Base-by-base conservation (phyloP, 2,329 filamentous ascomycete species). In the Myriosclerotinia curreyana region DNA sequence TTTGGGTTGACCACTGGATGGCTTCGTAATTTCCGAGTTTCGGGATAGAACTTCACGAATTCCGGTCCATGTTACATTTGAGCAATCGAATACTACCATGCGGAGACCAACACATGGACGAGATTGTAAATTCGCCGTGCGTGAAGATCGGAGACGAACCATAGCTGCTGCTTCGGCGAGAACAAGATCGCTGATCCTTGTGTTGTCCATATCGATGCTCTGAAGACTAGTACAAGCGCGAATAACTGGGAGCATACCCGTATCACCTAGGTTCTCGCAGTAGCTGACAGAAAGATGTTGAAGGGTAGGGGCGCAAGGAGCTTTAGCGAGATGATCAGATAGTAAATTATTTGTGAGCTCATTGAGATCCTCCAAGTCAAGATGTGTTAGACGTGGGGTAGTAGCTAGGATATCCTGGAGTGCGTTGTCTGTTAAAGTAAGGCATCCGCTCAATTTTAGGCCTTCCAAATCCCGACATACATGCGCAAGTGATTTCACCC, bases 31-130 rank as follows among this genome's bases (percentile, higher is more conserved):
- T 71, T 92, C 89, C 14, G 91, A 86, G 73, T 99, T 98, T 69
- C 90, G 86, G 17, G 87, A 92, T 2, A 98, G 81, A 1, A 98
- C 85, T 76, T 96, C 92, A 56, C 90, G 88, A 46, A 97, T 84
- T 38, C 94, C 94, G 0, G 91, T 90, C 94, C 94, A 98, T 0
- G 92, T 96, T 3, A 98, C 86, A 71, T 94, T 91, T 69, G 88
- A 86, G 75, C 94, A 98, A 77, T 99, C 95, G 74, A 95, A 99
- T 9, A 94, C 87, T 0, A 93, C 88, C 68, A 98, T 79, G 51
- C 85, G 84, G 2, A 98, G 80, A 9, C 90, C 90, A 34, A 73
- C 64, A 14, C 60, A 74, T 68, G 66, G 74, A 71, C 68, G 67
- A 20, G 67, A 69, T 31, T 28, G 53, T 11, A 65, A 20, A 52